phyloP scores from a whole-genome alignment of 306 rosid genomes.

The Castanea sativa region DNA sequence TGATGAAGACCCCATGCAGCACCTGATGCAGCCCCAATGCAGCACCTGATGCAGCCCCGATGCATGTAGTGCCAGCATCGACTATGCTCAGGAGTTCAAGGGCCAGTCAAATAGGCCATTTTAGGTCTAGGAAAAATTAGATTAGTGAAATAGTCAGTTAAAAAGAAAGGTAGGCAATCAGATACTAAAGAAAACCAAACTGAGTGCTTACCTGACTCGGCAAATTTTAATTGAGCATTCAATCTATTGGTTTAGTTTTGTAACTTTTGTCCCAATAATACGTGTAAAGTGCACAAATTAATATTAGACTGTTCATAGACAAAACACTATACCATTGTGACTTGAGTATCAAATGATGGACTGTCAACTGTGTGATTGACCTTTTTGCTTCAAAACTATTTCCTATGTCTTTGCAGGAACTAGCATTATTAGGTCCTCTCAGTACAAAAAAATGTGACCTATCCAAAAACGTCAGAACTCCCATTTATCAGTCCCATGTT shows the following conservation, averaged over 20 bases:
- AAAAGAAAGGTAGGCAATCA: background rate
- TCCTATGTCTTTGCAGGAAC: background rate
- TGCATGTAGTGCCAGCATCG: slow-evolving; percentile 38
- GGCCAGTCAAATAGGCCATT: slow-evolving; percentile 32
- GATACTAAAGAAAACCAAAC: background rate
- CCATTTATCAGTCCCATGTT: background rate
- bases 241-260: background rate
- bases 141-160: background rate
- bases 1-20: no score
- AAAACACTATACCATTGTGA: background rate
- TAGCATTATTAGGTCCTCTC: no score
- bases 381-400: background rate
- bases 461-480: no score
- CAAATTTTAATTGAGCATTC: slow-evolving; percentile 1
- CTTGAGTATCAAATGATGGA: background rate
- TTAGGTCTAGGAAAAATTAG: background rate
- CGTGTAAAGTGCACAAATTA: background rate
- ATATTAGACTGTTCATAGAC: background rate
- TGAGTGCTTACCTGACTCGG: slow-evolving; percentile 19
- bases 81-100: slow-evolving; percentile 20
- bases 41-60: no score
- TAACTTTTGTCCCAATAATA: background rate
- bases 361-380: background rate
- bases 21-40: no score
- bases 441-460: no score